Percentiles rank a stretch among this genome's conserved stretches.
Evolutionary conservation across 495 filamentous ascomycete species (phyloP).

Genomic region (Tuber brumale): DNA sequence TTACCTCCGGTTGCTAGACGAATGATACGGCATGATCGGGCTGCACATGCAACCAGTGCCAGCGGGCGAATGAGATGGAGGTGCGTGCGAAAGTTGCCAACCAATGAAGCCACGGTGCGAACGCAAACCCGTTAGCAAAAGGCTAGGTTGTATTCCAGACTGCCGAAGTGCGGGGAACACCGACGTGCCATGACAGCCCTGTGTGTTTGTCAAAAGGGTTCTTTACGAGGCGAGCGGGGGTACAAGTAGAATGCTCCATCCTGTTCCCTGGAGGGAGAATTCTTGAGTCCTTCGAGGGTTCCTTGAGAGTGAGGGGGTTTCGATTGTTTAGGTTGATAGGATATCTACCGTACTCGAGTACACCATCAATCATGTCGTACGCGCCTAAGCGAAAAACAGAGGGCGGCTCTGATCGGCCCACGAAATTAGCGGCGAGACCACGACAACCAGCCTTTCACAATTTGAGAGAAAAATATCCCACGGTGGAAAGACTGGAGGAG

Average conservation of each 20-base stretch:
- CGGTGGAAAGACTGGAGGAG: conserved; percentile 11
- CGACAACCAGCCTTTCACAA: conserved; percentile 10
- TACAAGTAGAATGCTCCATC: conserved; percentile 1
- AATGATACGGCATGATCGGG: neutral
- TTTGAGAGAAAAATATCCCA: conserved; percentile 7
- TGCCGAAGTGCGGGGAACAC: conserved; percentile 2
- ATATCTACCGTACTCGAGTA: neutral
- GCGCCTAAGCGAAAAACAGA: conserved; percentile 3
- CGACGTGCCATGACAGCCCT: neutral
- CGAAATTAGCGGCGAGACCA: neutral
- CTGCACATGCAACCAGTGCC: neutral
- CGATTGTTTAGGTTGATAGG: neutral
- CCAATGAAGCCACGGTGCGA: neutral
- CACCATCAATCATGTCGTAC: conserved; percentile 1
- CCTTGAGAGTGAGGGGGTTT: neutral
- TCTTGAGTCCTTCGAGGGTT: neutral
- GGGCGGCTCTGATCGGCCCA: neutral
- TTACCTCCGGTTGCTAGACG: neutral
- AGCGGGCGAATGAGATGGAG: neutral
- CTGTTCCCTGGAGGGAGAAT: neutral
- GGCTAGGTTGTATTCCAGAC: neutral
- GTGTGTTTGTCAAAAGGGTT: neutral
- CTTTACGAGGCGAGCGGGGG: neutral
- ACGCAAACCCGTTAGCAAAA: conserved; percentile 7
- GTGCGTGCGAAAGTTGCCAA: neutral